Evolutionary conservation across 2,329 filamentous ascomycete genomes (phyloP).

Genomic region (Fusarium torreyae): DNA sequence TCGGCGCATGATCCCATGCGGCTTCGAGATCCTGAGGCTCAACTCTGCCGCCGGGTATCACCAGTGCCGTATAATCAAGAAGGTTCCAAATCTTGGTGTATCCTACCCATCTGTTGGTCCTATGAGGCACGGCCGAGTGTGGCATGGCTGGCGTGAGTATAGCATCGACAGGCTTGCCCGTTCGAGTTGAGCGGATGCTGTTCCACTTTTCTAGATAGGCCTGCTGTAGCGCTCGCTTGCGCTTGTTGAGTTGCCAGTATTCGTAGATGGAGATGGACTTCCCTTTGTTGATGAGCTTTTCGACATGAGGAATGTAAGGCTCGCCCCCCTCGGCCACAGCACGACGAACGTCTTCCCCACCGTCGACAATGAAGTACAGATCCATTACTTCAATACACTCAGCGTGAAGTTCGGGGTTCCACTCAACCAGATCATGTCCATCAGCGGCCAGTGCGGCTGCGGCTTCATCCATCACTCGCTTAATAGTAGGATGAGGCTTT

Average conservation of each 20-base stretch:
- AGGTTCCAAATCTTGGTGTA: conserved; percentile 54
- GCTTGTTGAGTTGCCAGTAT: conserved; percentile 77
- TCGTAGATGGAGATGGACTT: conserved; percentile 72
- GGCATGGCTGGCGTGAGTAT: conserved; percentile 73
- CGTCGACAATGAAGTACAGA: conserved; percentile 73
- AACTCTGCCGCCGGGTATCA: conserved; percentile 43
- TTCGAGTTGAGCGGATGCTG: conserved; percentile 56
- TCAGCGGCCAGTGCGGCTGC: conserved; percentile 57
- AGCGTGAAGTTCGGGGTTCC: conserved; percentile 66
- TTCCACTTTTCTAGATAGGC: conserved; percentile 73
- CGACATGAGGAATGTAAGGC: conserved; percentile 71
- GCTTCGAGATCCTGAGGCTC: not conserved
- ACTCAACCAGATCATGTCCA: conserved; percentile 69
- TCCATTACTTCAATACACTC: conserved; percentile 74
- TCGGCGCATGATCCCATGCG: conserved; percentile 3
- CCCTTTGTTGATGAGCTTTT: conserved; percentile 68
- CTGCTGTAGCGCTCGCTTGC: conserved; percentile 61
- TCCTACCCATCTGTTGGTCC: conserved; percentile 63
- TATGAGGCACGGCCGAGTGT: conserved; percentile 68
- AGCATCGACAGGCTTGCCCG: conserved; percentile 67
- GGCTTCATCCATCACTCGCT: conserved; percentile 60
- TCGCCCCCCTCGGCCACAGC: conserved; percentile 70
- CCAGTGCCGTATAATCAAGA: conserved; percentile 49
- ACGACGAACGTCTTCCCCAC: conserved; percentile 72
- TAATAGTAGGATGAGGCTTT: conserved; percentile 67